A percentile compares a stretch with the other conserved stretches of the same genome.
Evolutionary conservation across 345 rosid genomes (phyloP).

Genomic region (Populus tremula): DNA sequence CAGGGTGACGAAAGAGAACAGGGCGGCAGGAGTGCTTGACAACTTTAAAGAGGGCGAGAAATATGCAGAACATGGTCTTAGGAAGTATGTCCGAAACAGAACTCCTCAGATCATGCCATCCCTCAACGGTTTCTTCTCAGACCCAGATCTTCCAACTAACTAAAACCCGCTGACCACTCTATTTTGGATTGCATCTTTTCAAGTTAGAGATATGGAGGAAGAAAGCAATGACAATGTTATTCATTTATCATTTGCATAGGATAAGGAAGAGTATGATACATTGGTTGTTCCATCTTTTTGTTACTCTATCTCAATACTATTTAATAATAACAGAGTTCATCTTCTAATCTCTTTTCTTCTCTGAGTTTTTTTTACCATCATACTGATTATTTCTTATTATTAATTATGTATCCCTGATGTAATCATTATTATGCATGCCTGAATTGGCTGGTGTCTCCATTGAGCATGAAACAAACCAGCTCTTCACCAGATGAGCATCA

Average conservation of each 20-base stretch:
- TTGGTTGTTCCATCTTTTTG: background rate
- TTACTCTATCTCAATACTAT: background rate
- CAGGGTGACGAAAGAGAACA: constrained; percentile 46
- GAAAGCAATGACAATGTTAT: background rate
- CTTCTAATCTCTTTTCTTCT: no score
- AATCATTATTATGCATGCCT: background rate
- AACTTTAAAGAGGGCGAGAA: constrained; percentile 58
- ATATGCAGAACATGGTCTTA: constrained; percentile 47
- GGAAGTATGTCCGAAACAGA: constrained; percentile 43
- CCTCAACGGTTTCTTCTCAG: constrained; percentile 54
- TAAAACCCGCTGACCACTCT: background rate
- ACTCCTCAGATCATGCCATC: constrained; percentile 62
- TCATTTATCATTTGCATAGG: background rate
- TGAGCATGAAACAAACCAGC: no score
- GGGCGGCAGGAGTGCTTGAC: constrained; percentile 54
- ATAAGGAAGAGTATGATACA: background rate
- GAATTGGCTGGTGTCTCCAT: background rate
- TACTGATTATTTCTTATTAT: background rate
- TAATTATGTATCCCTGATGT: no score
- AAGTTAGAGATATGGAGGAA: background rate
- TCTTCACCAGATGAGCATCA: background rate
- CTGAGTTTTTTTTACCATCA: background rate
- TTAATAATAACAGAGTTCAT: background rate
- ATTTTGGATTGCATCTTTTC: background rate
- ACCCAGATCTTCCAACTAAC: constrained; percentile 35